Base-by-base conservation (phyloP, 1,139 yeast species). In the Debaryomyces robertsiae region DNA sequence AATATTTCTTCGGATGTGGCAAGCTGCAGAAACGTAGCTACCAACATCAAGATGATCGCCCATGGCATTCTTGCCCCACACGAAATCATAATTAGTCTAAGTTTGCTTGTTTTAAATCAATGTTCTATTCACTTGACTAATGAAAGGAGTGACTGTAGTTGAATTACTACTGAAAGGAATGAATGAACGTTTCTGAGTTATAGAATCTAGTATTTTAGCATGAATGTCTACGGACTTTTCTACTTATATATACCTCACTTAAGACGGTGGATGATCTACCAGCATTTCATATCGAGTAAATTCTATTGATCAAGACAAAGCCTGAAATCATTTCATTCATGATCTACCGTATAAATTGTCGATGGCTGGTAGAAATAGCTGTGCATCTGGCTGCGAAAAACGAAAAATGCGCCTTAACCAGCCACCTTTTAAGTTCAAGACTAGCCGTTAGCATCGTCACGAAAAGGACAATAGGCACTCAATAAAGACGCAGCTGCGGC, bases 1-100 rank as follows among this genome's bases (percentile, higher is more conserved):
- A 52, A 47, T 10, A 52, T 50, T 30, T 50, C 51, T 18, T 54
- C 58, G 11, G 53, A 31, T 6, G 30, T 30, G 25, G 25, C 25
- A 13, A 25, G 24, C 10, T 27, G 36, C 10, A 25, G 5, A 33
- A 33, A n/a, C 1, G 36, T 15, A 33, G 27, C n/a, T 6, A 33
- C 15, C 17, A 25, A n/a, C 10, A 24, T 17, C n/a, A 33, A 19
- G 30, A 27, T 24, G 13, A 15, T 15, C 17, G 36, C 36, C 15
- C 24, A 25, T 13, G 36, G 36, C 11, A 11, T 25, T 10, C 23
- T 27, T 17, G 30, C 18, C 27, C 24, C 17, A 9, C 15, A 25
- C 17, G n/a, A 9, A 27, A 33, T 25, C 18, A 33, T 32, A 19
- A 15, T 19, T 7, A 19, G 17, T 18, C 10, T 19, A 19, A 6